These are phyloP conservation scores for Penicillium turbatum DNA, from an alignment of 495 filamentous ascomycete genomes.

Conservation along the genomic window DNA sequence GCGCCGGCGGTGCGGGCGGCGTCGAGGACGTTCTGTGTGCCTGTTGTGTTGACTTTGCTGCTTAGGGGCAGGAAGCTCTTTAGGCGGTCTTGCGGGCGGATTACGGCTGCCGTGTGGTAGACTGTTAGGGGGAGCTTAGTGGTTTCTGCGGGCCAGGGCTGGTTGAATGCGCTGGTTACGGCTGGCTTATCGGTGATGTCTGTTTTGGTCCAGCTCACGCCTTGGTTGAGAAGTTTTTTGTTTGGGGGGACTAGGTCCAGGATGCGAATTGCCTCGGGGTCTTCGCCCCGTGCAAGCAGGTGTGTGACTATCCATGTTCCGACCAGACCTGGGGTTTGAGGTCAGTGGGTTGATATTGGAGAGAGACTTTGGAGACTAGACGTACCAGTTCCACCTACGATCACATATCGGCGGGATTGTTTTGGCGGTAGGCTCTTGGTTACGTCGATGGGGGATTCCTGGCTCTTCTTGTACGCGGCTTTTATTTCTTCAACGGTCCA, in stretches of 20 bases:
- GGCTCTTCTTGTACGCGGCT: conserved; percentile 43
- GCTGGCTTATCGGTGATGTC: conserved; percentile 48
- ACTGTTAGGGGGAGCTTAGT: conserved; percentile 49
- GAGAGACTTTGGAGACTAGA: conserved; percentile 5
- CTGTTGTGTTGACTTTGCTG: conserved; percentile 52
- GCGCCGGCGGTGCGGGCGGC: conserved; percentile 45
- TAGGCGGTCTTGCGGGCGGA: conserved; percentile 48
- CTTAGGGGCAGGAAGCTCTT: conserved; percentile 40
- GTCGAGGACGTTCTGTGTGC: conserved; percentile 47
- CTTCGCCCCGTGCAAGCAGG: conserved; percentile 51
- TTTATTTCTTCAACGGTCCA: conserved; percentile 50
- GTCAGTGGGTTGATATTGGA: background rate
- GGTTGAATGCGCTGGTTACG: conserved; percentile 45
- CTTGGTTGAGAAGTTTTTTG: conserved; percentile 35
- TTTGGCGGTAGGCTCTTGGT: conserved; percentile 47
- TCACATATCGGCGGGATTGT: conserved; percentile 51
- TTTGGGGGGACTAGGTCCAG: conserved; percentile 47
- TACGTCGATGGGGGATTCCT: conserved; percentile 45
- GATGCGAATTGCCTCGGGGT: conserved; percentile 50
- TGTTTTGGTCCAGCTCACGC: conserved; percentile 45
- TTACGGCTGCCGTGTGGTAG: conserved; percentile 54
- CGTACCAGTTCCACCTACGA: conserved; percentile 56
- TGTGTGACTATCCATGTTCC: conserved; percentile 53
- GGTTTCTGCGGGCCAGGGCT: conserved; percentile 46
- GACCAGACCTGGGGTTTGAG: conserved; percentile 44